These are phyloP conservation scores for Solioccasus polychromus DNA, from an alignment of 768 basidiomycete genomes.

Conservation along the genomic window DNA sequence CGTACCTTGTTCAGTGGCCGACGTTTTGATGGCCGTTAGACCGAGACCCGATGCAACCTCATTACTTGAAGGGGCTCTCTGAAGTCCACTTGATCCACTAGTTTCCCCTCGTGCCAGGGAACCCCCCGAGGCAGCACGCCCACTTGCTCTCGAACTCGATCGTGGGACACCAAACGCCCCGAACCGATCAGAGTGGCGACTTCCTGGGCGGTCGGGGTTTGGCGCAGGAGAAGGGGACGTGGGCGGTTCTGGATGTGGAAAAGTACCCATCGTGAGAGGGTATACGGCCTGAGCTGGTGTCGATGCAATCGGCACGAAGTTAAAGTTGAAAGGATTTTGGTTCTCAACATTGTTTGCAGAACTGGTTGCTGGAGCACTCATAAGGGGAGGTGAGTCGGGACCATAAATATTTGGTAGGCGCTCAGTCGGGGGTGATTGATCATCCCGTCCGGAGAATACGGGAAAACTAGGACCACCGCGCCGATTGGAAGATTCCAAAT, in stretches of 20 bases:
- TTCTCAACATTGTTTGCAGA: constrained; percentile 53
- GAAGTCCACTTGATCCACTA: constrained; percentile 25
- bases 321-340: constrained; percentile 51
- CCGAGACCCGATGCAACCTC: constrained; percentile 45
- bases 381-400: constrained; percentile 39
- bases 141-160: constrained; percentile 37
- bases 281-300: constrained; percentile 45
- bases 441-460: constrained; percentile 45
- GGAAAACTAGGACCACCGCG: constrained; percentile 43
- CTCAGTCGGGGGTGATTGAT: constrained; percentile 51
- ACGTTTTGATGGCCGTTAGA: constrained; percentile 37
- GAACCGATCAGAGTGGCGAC: constrained; percentile 32
- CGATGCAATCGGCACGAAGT: constrained; percentile 49
- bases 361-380: constrained; percentile 38
- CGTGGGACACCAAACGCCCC: constrained; percentile 34
- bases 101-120: constrained; percentile 26
- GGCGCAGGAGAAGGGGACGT: constrained; percentile 33
- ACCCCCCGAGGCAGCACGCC: constrained; percentile 26
- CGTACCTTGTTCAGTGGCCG: constrained; percentile 38
- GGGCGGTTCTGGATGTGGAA: constrained; percentile 34
- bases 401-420: constrained; percentile 52
- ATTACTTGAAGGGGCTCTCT: constrained; percentile 40
- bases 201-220: constrained; percentile 32
- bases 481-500: constrained; percentile 12
- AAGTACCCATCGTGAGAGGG: constrained; percentile 37